Evolutionary conservation across 768 basidiomycete species (phyloP), one percentile per base, ranked within the genome.

Genomic region (Plicaturopsis crispa): DNA sequence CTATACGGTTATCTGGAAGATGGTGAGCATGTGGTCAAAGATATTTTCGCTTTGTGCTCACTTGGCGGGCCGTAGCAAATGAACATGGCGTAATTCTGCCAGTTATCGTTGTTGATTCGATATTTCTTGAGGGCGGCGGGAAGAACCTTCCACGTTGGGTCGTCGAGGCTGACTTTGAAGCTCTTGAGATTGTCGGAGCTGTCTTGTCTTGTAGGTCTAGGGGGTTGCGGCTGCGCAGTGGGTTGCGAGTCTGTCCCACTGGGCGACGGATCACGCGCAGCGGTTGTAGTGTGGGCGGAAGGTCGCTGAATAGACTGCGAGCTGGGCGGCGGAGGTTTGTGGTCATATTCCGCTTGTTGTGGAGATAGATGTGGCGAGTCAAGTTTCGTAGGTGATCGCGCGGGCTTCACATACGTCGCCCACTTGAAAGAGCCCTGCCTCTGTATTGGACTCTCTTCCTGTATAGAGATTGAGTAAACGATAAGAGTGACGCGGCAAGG

Each of bases 81-180:
- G 63, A 99, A 99, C 84, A 99, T 87, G 20, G 96, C 96, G 65
- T 98, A 99, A 52, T 91, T 88, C 67, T 91, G 84, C 96, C 96
- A 99, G 58, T 88, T 93, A 47, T 98, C 96, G 48, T 89, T 89
- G 59, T 94, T 91, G 62, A 98, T 98, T 54, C 89, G 92, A 60
- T 99, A 99, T 61, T 98, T 98, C 66, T 97, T 97, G 46, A 99
- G 67, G 12, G 96, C 96, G 0, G 96, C 96, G 2, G 96, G 96
- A 12, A 99, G 67, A 16, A 99, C 96, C 56, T 98, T 98, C 84
- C 88, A 98, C 22, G 94, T 96, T 0, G 96, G 96, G 56, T 99
- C 96, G 39, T 98, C 94, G 41, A 99, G 59, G 47, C 88, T 96
- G 43, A 99, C 94, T 60, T 94, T 91, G 76, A 99, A 98, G 52